These are phyloP conservation scores for Dendrobium chrysotoxum DNA, from an alignment of 106 monocot species.

Conservation along the genomic window DNA sequence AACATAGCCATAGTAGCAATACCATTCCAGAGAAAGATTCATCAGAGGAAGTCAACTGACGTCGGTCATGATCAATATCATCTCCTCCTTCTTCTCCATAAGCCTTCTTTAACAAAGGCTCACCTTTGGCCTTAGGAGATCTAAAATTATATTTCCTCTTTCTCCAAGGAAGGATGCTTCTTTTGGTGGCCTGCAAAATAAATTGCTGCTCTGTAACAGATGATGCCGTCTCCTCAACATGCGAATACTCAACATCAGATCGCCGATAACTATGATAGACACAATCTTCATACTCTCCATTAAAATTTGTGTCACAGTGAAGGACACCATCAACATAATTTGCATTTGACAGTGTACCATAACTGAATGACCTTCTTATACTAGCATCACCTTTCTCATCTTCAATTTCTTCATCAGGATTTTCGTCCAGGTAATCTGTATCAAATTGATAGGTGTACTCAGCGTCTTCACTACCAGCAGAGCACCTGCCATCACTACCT, in stretches of 20 bases:
- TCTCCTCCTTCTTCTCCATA: constrained; percentile 75
- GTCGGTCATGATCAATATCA: constrained; percentile 78
- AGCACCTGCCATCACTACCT: constrained; percentile 59
- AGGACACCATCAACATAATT: constrained; percentile 22
- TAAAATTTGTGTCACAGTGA: constrained; percentile 6
- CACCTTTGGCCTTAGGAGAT: constrained; percentile 42
- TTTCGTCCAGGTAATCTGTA: constrained; percentile 52
- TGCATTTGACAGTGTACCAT: constrained; percentile 57
- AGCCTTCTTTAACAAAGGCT: constrained; percentile 67
- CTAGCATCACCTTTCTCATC: constrained; percentile 26
- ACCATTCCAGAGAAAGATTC: constrained; percentile 45
- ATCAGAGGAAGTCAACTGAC: constrained; percentile 68
- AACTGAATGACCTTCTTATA: constrained; percentile 82
- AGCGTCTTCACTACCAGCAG: constrained; percentile 47
- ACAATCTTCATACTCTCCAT: constrained; percentile 23
- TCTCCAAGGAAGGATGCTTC: constrained; percentile 65
- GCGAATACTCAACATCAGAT: constrained; percentile 34
- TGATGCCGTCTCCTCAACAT: constrained; percentile 15
- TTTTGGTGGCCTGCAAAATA: constrained; percentile 23
- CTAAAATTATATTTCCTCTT: constrained; percentile 27
- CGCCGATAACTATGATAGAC: constrained; percentile 40
- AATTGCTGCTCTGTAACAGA: constrained; percentile 22
- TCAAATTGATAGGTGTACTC: constrained; percentile 48
- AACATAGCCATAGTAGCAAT: constrained; percentile 3
- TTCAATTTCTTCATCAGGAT: constrained; percentile 39